Percentiles rank a stretch among this genome's conserved stretches.
These are phyloP conservation scores for Wickerhamomyces ciferrii DNA, from an alignment of 805 yeast species.

Conservation along the genomic window DNA sequence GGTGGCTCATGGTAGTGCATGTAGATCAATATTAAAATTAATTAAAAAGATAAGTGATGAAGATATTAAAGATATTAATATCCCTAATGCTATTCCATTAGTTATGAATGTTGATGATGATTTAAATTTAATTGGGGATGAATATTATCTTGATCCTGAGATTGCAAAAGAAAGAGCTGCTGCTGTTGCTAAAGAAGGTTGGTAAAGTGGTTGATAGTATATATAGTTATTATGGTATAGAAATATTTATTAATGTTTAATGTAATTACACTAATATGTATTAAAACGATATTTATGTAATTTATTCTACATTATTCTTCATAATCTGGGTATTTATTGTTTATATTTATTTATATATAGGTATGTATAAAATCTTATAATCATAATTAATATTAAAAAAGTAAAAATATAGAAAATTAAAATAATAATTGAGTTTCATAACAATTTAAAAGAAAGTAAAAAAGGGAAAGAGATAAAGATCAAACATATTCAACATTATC, in stretches of 20 bases:
- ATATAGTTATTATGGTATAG: no score
- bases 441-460: background rate
- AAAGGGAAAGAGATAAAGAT: background rate
- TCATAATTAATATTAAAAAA: background rate
- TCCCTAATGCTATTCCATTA: slow-evolving; percentile 82
- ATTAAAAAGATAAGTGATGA: slow-evolving; percentile 60
- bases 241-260: no score
- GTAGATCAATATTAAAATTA: slow-evolving; percentile 68
- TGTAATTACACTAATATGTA: no score
- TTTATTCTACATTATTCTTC: no score
- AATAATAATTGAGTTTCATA: background rate
- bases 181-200: slow-evolving; percentile 76
- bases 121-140: slow-evolving; percentile 44
- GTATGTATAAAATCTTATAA: background rate
- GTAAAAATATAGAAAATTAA: background rate
- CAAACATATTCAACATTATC: slow-evolving; percentile 62
- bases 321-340: no score
- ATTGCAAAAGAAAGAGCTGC: slow-evolving; percentile 75
- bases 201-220: slow-evolving; percentile 9
- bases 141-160: slow-evolving; percentile 75
- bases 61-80: slow-evolving; percentile 67
- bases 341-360: background rate
- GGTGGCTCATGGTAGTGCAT: slow-evolving; percentile 81
- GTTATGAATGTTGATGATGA: slow-evolving; percentile 55
- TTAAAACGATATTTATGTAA: no score